A percentile compares a stretch with the other conserved stretches of the same genome.
These are phyloP conservation scores for Heritiera littoralis DNA, from an alignment of 345 rosid species.

Conservation along the genomic window DNA sequence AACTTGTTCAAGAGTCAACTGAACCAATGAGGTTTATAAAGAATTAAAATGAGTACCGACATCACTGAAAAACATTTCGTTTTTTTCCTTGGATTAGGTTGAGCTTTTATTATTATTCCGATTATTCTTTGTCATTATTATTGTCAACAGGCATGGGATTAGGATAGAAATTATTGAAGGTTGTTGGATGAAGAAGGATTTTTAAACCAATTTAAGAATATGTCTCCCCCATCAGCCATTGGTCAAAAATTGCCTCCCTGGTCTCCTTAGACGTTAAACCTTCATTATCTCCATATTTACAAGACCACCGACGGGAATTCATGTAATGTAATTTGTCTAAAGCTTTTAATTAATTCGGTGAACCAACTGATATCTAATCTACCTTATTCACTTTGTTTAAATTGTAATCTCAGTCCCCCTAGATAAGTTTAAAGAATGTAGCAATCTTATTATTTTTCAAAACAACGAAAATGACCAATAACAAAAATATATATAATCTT, in stretches of 20 bases:
- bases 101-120: background rate
- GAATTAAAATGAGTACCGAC: background rate
- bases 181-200: slow-evolving; percentile 38
- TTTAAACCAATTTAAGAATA: background rate
- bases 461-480: too few species aligned
- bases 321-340: too few species aligned
- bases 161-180: slow-evolving; percentile 38
- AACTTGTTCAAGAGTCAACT: slow-evolving; percentile 19
- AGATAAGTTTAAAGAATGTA: too few species aligned
- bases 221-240: slow-evolving; percentile 11
- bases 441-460: too few species aligned
- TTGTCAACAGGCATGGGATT: slow-evolving; percentile 14
- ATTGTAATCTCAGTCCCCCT: too few species aligned
- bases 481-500: too few species aligned
- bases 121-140: background rate
- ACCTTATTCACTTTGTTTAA: too few species aligned
- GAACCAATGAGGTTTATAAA: slow-evolving; percentile 4
- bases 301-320: background rate
- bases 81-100: slow-evolving; percentile 26
- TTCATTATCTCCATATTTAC: slow-evolving; percentile 22
- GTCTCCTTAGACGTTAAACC: background rate
- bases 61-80: background rate
- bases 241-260: background rate
- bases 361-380: too few species aligned
- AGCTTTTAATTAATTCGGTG: too few species aligned